Percentiles rank a stretch among this genome's conserved stretches.
Conservation (phyloP, 306 rosid species). For the Fragaria vesca region DNA sequence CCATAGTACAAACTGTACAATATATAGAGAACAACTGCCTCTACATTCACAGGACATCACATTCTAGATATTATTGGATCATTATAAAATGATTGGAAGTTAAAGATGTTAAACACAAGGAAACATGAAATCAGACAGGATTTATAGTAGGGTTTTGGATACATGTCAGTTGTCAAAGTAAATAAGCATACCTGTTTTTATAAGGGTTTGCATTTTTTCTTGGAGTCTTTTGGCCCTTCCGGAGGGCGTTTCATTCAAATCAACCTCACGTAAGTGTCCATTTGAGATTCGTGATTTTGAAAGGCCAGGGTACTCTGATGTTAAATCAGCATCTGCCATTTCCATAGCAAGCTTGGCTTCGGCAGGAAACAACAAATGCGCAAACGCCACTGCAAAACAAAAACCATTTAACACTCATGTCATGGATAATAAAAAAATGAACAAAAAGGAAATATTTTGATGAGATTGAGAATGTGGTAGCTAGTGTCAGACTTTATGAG, state of each 20-base stretch:
- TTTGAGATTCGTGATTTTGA: slow-evolving; percentile 40
- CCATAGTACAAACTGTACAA: neutral
- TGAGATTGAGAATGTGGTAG: neutral
- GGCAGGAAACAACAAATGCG: slow-evolving; percentile 65
- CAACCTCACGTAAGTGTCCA: slow-evolving; percentile 65
- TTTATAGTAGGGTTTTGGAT: neutral
- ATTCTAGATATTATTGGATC: neutral
- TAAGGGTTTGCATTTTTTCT: slow-evolving; percentile 53
- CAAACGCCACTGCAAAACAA: slow-evolving; percentile 70
- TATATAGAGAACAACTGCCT: neutral
- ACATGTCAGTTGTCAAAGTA: neutral
- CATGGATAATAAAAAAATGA: neutral
- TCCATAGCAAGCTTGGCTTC: slow-evolving; percentile 87
- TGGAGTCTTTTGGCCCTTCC: slow-evolving; percentile 59
- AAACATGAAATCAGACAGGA: neutral
- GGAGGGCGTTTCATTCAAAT: slow-evolving; percentile 77
- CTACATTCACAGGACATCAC: neutral
- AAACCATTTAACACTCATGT: slow-evolving; percentile 12
- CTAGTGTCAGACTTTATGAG: neutral
- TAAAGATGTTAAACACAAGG: neutral
- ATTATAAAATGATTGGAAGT: neutral
- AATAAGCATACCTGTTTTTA: slow-evolving; percentile 68
- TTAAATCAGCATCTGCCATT: slow-evolving; percentile 62
- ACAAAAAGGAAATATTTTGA: neutral
- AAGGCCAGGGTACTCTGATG: slow-evolving; percentile 26